These are phyloP conservation scores for Sanghuangporus weigelae DNA, from an alignment of 1,284 basidiomycete species.

Conservation along the genomic window DNA sequence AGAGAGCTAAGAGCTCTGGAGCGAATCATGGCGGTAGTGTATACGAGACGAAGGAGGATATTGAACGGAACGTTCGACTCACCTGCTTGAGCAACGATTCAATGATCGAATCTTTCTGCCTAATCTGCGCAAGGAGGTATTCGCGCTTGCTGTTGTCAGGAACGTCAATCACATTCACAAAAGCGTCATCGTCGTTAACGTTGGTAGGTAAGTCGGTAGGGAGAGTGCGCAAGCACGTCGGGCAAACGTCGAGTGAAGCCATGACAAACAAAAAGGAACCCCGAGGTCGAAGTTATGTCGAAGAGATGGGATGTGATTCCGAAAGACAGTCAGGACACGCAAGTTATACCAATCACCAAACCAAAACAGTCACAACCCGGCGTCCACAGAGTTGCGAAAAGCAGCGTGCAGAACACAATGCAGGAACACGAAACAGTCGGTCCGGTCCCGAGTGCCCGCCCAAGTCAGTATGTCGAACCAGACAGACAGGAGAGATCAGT, in stretches of 20 bases:
- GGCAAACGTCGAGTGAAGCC: background rate
- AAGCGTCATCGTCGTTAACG: background rate
- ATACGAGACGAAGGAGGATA: background rate
- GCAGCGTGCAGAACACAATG: constrained; percentile 4
- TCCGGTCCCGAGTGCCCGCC: background rate
- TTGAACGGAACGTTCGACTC: constrained; percentile 14
- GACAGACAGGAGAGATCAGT: constrained; percentile 17
- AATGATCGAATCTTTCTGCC: constrained; percentile 78
- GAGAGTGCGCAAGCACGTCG: background rate
- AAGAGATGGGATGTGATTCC: background rate
- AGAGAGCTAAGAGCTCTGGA: no score
- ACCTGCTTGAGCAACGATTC: constrained; percentile 77
- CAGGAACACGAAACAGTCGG: constrained; percentile 21
- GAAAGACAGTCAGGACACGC: background rate
- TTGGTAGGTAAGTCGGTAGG: background rate
- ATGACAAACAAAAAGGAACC: background rate
- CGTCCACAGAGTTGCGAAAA: background rate
- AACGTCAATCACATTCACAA: background rate
- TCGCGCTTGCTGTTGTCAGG: constrained; percentile 60
- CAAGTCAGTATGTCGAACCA: background rate
- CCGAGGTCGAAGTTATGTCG: background rate
- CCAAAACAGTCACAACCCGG: background rate
- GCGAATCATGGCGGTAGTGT: no score
- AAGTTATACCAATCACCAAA: background rate
- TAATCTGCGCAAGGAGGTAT: constrained; percentile 73